phyloP scores from a whole-genome alignment of 2,329 filamentous ascomycete genomes.

The Fusarium bactridioides region DNA sequence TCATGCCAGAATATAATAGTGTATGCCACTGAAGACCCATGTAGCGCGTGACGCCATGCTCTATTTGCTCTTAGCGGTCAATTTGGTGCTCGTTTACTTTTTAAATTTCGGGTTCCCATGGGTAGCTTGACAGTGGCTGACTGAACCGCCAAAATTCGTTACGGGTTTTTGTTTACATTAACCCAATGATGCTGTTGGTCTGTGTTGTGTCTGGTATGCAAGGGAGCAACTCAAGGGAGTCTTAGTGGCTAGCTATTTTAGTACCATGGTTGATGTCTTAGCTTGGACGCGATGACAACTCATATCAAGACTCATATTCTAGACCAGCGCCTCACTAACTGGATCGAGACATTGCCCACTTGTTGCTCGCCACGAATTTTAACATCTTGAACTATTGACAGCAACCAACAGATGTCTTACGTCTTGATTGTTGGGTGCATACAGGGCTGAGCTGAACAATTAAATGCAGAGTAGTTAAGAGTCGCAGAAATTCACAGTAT shows the following conservation, averaged over 20 bases:
- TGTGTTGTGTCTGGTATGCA: not conserved
- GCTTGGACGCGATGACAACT: not conserved
- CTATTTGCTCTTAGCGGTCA: not conserved
- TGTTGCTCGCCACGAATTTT: not conserved
- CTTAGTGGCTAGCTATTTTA: not conserved
- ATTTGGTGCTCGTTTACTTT: not conserved
- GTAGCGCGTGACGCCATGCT: not conserved
- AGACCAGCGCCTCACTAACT: not conserved
- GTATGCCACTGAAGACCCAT: not conserved
- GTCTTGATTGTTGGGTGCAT: not conserved
- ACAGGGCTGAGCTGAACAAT: not conserved
- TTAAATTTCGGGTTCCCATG: not conserved
- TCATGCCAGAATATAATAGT: not conserved
- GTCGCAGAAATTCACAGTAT: not conserved
- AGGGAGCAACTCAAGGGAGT: not conserved
- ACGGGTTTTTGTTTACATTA: too few species aligned
- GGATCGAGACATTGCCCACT: not conserved
- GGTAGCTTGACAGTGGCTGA: not conserved
- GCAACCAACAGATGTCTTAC: not conserved
- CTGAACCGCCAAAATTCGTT: not conserved
- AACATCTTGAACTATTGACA: too few species aligned
- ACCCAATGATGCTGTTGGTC: not conserved
- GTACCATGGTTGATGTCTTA: not conserved
- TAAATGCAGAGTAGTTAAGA: not conserved
- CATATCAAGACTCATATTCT: not conserved